Evolutionary conservation across 441 rosid species (phyloP).

Genomic region (Adansonia rubrostipa): DNA sequence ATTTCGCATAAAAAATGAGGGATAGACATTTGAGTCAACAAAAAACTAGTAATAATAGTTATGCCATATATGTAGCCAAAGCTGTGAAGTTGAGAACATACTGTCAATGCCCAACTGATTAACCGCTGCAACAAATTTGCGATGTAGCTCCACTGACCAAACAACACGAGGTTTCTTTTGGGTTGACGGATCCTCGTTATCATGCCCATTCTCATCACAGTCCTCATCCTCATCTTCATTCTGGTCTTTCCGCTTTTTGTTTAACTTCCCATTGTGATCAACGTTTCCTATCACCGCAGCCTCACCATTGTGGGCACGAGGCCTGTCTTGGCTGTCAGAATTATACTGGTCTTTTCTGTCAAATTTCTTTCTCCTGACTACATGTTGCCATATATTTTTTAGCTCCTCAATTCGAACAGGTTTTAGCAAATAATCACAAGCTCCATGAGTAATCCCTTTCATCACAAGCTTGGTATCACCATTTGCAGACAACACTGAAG

Average conservation of each 20-base stretch:
- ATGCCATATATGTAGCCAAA: neutral
- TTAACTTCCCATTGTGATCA: slow-evolving; percentile 45
- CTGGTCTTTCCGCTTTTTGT: slow-evolving; percentile 59
- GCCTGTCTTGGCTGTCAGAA: slow-evolving; percentile 32
- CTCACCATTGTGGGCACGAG: slow-evolving; percentile 33
- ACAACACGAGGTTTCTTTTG: slow-evolving; percentile 24
- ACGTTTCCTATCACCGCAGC: slow-evolving; percentile 30
- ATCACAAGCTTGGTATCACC: slow-evolving; percentile 61
- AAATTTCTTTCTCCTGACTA: slow-evolving; percentile 36
- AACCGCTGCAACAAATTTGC: slow-evolving; percentile 61
- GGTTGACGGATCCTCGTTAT: slow-evolving; percentile 27
- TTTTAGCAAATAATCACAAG: slow-evolving; percentile 30
- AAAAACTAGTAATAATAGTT: neutral
- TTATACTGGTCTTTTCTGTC: slow-evolving; percentile 41
- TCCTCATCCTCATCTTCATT: slow-evolving; percentile 60
- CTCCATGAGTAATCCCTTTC: slow-evolving; percentile 72
- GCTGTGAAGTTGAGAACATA: slow-evolving; percentile 39
- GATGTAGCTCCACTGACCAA: slow-evolving; percentile 65
- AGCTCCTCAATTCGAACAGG: no score
- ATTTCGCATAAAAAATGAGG: neutral
- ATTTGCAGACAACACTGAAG: slow-evolving; percentile 62
- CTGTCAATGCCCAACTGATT: slow-evolving; percentile 62
- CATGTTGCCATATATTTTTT: no score
- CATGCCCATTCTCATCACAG: slow-evolving; percentile 47
- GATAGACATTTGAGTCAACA: neutral